Conservation (phyloP, 352 stramenopile genomes). For the Blastocystis sp. region DNA sequence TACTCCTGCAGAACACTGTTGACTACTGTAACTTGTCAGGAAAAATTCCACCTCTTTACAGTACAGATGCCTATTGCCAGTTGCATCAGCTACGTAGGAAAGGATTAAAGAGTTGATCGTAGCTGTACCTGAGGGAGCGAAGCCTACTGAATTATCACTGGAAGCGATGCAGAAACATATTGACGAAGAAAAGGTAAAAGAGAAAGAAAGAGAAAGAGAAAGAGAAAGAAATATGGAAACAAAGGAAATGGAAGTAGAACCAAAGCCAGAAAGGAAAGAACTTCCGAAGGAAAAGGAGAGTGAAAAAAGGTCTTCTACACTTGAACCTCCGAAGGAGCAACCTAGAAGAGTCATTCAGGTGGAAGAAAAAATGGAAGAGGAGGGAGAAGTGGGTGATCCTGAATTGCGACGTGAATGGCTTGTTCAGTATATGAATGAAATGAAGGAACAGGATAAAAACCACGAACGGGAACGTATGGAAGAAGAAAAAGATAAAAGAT, state of each 20-base stretch:
- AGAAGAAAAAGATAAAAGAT: background rate
- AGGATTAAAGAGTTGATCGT: background rate
- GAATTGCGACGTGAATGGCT: background rate
- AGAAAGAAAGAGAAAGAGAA: background rate
- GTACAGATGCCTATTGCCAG: background rate
- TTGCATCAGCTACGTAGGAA: background rate
- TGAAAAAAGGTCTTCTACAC: too few relatives aligned
- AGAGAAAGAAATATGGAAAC: background rate
- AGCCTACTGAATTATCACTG: background rate
- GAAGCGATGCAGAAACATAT: background rate
- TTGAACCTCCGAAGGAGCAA: background rate
- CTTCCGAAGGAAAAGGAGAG: background rate
- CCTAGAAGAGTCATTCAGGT: background rate
- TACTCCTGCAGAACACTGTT: slow-evolving; percentile 17
- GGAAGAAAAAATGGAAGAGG: background rate
- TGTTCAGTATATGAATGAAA: background rate
- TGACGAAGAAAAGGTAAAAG: background rate
- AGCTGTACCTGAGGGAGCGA: background rate
- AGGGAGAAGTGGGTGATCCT: background rate
- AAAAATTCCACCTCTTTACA: background rate
- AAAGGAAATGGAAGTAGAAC: background rate
- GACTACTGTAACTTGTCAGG: background rate
- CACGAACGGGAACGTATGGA: background rate
- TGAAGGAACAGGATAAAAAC: background rate
- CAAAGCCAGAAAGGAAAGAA: background rate